Evolutionary conservation across 768 basidiomycete genomes (phyloP).

Genomic region (Pleurotus cornucopiae): DNA sequence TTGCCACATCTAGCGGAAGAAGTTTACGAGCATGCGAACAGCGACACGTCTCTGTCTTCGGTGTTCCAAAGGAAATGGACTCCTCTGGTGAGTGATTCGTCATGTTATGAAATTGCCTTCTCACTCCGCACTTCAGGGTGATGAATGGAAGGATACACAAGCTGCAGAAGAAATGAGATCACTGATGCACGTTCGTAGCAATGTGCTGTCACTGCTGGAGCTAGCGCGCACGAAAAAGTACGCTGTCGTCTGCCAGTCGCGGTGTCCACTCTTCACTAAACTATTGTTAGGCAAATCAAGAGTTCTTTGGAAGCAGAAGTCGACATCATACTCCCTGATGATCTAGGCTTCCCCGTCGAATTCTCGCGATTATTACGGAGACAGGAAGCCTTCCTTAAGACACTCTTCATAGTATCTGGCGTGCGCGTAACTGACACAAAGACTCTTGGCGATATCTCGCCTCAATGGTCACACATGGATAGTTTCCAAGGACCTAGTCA

Average conservation of each 20-base stretch:
- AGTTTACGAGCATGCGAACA: constrained; percentile 47
- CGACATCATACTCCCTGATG: constrained; percentile 47
- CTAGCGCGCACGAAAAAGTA: constrained; percentile 75
- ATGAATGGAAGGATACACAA: constrained; percentile 57
- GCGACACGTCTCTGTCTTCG: constrained; percentile 36
- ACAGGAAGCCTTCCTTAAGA: constrained; percentile 62
- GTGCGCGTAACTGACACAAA: constrained; percentile 47
- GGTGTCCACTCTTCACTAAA: constrained; percentile 3
- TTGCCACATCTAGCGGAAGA: constrained; percentile 92
- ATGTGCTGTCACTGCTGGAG: constrained; percentile 68
- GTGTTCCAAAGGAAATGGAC: constrained; percentile 73
- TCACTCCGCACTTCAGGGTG: constrained; percentile 29
- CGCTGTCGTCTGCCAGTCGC: constrained; percentile 14
- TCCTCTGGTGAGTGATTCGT: constrained; percentile 46
- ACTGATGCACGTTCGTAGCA: constrained; percentile 55
- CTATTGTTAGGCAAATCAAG: constrained; percentile 52
- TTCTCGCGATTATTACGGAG: constrained; percentile 30
- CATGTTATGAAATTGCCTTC: constrained; percentile 3
- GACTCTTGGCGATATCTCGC: constrained; percentile 32
- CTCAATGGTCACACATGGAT: constrained; percentile 47
- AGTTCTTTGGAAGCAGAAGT: constrained; percentile 78
- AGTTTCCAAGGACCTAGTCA: constrained; percentile 43
- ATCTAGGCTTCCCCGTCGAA: constrained; percentile 19
- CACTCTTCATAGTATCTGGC: constrained; percentile 79
- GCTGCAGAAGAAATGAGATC: constrained; percentile 60